These are phyloP conservation scores for Colletotrichum musae DNA, from an alignment of 2,329 filamentous ascomycete genomes.

Conservation along the genomic window DNA sequence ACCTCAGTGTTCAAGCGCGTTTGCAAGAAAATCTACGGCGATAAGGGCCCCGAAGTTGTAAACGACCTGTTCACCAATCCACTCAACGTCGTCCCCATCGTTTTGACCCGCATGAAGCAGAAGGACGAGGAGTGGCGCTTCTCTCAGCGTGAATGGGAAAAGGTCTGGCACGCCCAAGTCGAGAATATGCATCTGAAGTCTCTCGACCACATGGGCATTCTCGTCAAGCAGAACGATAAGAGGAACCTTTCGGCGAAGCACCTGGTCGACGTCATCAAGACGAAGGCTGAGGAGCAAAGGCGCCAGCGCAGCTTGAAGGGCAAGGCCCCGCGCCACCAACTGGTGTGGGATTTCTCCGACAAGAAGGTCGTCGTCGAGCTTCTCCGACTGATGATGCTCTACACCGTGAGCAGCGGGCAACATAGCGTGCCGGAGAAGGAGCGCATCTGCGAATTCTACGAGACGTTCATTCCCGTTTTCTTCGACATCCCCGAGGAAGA, in stretches of 20 bases:
- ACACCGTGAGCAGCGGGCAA: constrained; percentile 77
- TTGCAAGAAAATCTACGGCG: constrained; percentile 97
- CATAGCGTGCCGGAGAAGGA: constrained; percentile 81
- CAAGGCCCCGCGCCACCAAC: constrained; percentile 78
- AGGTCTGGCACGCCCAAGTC: constrained; percentile 97
- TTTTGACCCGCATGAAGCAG: constrained; percentile 91
- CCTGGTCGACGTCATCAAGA: constrained; percentile 90
- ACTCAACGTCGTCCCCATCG: constrained; percentile 88
- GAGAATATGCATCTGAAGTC: constrained; percentile 96
- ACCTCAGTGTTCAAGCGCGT: constrained; percentile 97
- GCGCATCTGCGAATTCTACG: constrained; percentile 81
- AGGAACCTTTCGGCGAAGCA: constrained; percentile 91
- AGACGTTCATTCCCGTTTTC: constrained; percentile 82
- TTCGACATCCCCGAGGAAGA: constrained; percentile 82
- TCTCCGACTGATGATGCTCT: constrained; percentile 74
- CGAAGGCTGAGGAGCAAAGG: constrained; percentile 91
- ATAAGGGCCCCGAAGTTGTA: constrained; percentile 87
- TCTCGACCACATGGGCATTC: constrained; percentile 95
- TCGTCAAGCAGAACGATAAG: constrained; percentile 91
- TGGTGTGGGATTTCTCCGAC: constrained; percentile 81
- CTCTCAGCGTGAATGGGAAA: constrained; percentile 97
- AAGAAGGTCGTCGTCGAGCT: constrained; percentile 76
- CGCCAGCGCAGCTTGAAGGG: constrained; percentile 76
- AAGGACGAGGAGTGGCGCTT: constrained; percentile 99
- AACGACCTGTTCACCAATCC: constrained; percentile 88